phyloP scores from a whole-genome alignment of 2,329 filamentous ascomycete species.

The Penicillium janthinellum region DNA sequence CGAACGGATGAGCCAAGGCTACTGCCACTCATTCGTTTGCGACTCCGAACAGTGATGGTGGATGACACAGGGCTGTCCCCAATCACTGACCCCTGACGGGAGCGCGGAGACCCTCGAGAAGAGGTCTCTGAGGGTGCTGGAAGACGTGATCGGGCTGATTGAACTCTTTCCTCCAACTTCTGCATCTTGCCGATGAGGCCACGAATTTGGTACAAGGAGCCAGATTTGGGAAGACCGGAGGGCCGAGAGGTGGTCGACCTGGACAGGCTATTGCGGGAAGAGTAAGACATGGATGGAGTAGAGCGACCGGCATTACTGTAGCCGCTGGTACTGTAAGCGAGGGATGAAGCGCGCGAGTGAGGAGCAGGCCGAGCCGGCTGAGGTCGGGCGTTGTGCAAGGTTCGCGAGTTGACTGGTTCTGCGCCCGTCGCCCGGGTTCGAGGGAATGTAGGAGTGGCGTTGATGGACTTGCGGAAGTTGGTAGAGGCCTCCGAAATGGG shows the following conservation, averaged over 20 bases:
- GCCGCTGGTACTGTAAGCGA: slow-evolving; percentile 47
- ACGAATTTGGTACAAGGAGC: slow-evolving; percentile 88
- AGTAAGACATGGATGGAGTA: slow-evolving; percentile 47
- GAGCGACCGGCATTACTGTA: slow-evolving; percentile 46
- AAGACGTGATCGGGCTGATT: slow-evolving; percentile 86
- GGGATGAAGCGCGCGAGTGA: slow-evolving; percentile 62
- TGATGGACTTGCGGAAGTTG: slow-evolving; percentile 56
- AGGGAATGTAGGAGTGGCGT: slow-evolving; percentile 54
- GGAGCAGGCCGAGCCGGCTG: slow-evolving; percentile 45
- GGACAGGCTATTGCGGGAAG: slow-evolving; percentile 47
- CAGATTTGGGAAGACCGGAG: slow-evolving; percentile 58
- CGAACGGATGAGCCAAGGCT: slow-evolving; percentile 43
- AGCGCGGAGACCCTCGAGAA: slow-evolving; percentile 76
- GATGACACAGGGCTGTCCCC: slow-evolving; percentile 54
- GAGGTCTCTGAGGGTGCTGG: slow-evolving; percentile 79
- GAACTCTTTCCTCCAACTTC: slow-evolving; percentile 88
- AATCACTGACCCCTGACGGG: slow-evolving; percentile 46
- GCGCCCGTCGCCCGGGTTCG: slow-evolving; percentile 49
- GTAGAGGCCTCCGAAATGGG: slow-evolving; percentile 85
- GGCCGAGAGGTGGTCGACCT: slow-evolving; percentile 51
- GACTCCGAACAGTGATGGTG: slow-evolving; percentile 57
- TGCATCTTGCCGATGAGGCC: slow-evolving; percentile 96
- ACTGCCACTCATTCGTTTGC: slow-evolving; percentile 47
- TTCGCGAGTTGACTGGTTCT: slow-evolving; percentile 57
- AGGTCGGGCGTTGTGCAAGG: slow-evolving; percentile 47